Percentiles rank a stretch among this genome's conserved stretches.
Conservation (phyloP, 1,139 yeast genomes). For the Debaryomyces robertsiae region DNA sequence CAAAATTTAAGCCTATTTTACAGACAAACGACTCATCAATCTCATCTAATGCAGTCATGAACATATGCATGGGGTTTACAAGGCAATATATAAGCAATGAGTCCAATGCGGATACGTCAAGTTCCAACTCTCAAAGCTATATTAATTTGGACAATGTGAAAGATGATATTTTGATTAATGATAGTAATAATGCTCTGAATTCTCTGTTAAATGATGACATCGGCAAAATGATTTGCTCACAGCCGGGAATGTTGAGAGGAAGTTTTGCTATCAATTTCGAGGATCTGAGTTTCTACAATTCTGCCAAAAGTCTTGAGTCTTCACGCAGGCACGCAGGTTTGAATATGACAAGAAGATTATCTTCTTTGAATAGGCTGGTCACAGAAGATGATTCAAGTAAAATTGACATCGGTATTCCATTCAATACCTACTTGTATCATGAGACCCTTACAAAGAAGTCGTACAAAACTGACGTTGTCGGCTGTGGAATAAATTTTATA, state of each 20-base stretch:
- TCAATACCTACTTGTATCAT: conserved; percentile 26
- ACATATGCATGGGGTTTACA: conserved; percentile 40
- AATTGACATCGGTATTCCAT: conserved; percentile 41
- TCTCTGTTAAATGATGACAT: conserved; percentile 21
- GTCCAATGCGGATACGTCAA: conserved; percentile 12
- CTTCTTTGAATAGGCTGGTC: conserved; percentile 34
- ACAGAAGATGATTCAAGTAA: conserved; percentile 37
- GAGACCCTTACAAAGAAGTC: conserved; percentile 18
- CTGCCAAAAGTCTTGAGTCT: conserved; percentile 37
- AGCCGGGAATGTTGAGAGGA: conserved; percentile 45
- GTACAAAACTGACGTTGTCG: conserved; percentile 61
- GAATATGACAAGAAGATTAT: conserved; percentile 41
- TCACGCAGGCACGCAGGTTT: conserved; percentile 34
- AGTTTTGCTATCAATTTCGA: conserved; percentile 48
- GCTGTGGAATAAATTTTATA: conserved; percentile 80
- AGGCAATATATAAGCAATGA: conserved; percentile 30
- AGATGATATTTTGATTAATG: conserved; percentile 26
- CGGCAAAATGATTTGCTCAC: conserved; percentile 27
- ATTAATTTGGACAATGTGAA: conserved; percentile 36
- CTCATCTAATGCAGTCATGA: conserved; percentile 37
- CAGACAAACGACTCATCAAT: conserved; percentile 38
- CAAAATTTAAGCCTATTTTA: conserved; percentile 36
- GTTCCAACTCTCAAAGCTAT: conserved; percentile 14
- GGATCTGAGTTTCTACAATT: conserved; percentile 44
- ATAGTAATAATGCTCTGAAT: conserved; percentile 19